Evolutionary conservation across 164 flowering plant genomes (phyloP).

Genomic region (Kalanchoe fedtschenkoi): DNA sequence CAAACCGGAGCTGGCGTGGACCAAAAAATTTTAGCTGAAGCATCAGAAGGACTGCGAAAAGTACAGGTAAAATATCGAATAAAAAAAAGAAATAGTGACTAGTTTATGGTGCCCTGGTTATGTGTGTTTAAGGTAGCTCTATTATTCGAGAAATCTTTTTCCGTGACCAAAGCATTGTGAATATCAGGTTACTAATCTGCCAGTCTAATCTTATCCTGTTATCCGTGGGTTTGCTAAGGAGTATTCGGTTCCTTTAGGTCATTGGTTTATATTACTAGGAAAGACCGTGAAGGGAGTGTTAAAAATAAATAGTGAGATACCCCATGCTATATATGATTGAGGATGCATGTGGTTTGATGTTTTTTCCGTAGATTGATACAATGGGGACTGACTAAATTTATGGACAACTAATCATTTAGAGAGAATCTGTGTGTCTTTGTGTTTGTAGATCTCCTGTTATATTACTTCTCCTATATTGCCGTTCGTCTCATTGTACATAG

Average conservation of each 20-base stretch:
- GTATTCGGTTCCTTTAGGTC: neutral
- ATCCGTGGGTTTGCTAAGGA: neutral
- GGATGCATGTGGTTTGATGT: neutral
- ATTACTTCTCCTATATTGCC: neutral
- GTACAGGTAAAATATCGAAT: conserved; percentile 45
- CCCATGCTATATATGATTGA: neutral
- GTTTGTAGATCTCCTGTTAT: neutral
- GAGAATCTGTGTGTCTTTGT: neutral
- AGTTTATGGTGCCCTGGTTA: neutral
- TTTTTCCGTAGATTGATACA: neutral
- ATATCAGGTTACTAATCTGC: neutral
- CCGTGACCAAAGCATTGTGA: neutral
- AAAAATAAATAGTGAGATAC: neutral
- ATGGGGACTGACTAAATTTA: neutral
- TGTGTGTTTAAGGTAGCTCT: no score
- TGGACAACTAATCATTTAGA: neutral
- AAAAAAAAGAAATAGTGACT: neutral
- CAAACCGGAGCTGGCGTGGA: conserved; percentile 45
- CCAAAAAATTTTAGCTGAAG: conserved; percentile 53
- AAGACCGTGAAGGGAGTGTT: neutral
- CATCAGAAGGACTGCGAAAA: conserved; percentile 71
- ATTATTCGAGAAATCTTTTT: neutral
- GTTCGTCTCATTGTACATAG: neutral
- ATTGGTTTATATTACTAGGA: neutral
- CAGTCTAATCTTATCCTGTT: neutral